A percentile compares a stretch with the other conserved stretches of the same genome.
Evolutionary conservation across 129 eudicot species (phyloP).

Genomic region (Helianthus annuus): DNA sequence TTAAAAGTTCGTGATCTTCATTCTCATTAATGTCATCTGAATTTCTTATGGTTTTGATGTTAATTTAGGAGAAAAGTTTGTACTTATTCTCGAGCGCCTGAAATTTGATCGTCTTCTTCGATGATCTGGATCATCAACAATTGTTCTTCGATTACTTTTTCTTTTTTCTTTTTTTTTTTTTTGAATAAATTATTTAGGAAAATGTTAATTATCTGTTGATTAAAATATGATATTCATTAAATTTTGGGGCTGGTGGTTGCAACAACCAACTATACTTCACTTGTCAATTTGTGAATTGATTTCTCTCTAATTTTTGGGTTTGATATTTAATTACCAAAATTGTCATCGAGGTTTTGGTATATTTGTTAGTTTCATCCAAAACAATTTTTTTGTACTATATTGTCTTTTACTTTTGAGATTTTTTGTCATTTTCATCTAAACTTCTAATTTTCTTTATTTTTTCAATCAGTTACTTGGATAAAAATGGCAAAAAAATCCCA

Average conservation of each 20-base stretch:
- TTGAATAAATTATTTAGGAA: neutral
- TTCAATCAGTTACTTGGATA: too few relatives aligned
- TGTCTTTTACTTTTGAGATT: too few relatives aligned
- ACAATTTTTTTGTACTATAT: too few relatives aligned
- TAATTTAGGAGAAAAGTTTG: constrained; percentile 1
- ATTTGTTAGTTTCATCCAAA: too few relatives aligned
- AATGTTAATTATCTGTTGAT: neutral
- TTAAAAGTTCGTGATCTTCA: too few relatives aligned
- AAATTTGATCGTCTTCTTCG: neutral
- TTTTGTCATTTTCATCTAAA: too few relatives aligned
- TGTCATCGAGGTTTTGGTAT: too few relatives aligned
- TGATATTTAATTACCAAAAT: neutral
- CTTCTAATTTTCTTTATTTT: too few relatives aligned
- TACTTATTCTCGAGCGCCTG: neutral
- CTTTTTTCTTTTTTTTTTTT: neutral
- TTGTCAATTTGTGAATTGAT: constrained; percentile 14
- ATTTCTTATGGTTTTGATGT: too few relatives aligned
- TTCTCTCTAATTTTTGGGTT: neutral
- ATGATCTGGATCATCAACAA: constrained; percentile 1
- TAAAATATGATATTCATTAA: constrained; percentile 25
- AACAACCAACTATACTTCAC: constrained; percentile 28
- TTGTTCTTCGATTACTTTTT: neutral
- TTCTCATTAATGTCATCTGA: too few relatives aligned
- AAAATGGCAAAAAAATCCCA: too few relatives aligned
- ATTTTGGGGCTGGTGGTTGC: constrained; percentile 30